phyloP scores from a whole-genome alignment of 2,329 filamentous ascomycete genomes.

The Fusarium proliferatum region DNA sequence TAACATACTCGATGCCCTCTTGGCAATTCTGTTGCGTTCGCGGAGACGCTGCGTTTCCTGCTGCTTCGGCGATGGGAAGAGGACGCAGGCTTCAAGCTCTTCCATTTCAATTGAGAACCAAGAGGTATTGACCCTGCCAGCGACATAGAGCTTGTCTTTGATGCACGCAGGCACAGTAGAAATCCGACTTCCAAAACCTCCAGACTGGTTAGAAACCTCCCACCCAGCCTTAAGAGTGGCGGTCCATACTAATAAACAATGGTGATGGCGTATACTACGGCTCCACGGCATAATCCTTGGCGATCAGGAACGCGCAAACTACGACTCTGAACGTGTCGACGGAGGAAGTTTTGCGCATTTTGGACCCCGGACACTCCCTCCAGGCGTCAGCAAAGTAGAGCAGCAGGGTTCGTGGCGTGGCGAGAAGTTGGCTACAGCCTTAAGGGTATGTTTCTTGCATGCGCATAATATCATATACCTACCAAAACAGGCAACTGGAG shows the following conservation, averaged over 20 bases:
- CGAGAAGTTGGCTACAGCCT: not conserved
- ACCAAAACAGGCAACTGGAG: not conserved
- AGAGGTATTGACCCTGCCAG: not conserved
- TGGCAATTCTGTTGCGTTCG: not conserved
- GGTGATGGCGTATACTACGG: not conserved
- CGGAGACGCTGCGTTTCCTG: not conserved
- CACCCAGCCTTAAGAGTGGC: not conserved
- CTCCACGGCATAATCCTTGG: not conserved
- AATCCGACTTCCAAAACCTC: not conserved
- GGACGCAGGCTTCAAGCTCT: not conserved
- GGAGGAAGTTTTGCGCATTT: not conserved
- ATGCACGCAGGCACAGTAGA: not conserved
- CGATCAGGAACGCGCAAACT: not conserved
- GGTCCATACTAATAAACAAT: not conserved
- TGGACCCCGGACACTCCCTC: not conserved
- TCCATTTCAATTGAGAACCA: not conserved
- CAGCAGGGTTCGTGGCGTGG: not conserved
- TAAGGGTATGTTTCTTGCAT: not conserved
- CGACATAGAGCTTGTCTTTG: not conserved
- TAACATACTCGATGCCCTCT: constrained; percentile 1
- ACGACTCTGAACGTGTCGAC: not conserved
- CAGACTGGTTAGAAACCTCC: not conserved
- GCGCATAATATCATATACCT: not conserved
- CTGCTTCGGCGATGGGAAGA: not conserved
- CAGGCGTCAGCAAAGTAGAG: not conserved